Evolutionary conservation across 1,139 yeast genomes (phyloP), one percentile per base, ranked within the genome.

Genomic region (Nakaseomyces uthaithaninus): DNA sequence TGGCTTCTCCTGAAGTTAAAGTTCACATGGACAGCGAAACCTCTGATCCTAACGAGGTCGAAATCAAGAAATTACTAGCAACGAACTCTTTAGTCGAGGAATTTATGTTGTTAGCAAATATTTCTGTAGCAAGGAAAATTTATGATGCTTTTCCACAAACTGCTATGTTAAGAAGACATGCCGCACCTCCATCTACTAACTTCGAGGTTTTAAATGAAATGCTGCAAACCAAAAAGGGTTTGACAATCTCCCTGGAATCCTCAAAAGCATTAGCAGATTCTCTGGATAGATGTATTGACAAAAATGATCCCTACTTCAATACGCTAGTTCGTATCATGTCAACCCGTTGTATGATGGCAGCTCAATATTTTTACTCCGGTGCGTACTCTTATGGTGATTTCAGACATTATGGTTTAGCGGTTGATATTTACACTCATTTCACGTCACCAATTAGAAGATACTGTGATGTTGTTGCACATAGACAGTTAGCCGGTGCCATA

Each of bases 271-370:
- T 93, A 38, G 98, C 98, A 1, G 96, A 87, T 57, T 87, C 97
- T 15, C 70, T 93, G 42, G 98, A 93, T 58, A 72, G 84, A 46
- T 86, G 95, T 63, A 75, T 68, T 25, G 97, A 91, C 60, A 74
- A 79, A 18, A 58, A 74, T 0, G 98, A 91, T 60, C 82, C 89
- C 5, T 93, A 86, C 57, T 87, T 93, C 72, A 93, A 93, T 64
- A 91, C 97, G 0, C 71, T 93, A 54, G 73, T 91, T 8, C 80
- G 99, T 64, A 91, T 93, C 49, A 83, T 91, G 95, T 93, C 97
- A 5, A 93, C 99, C 0, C 75, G 99, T 57, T 91, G 98, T 66
- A 93, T 93, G 98, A 85, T 87, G 83, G 95, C 98, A 2, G 99
- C 99, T 1, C 97, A 91, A 57, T 93, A 93, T 60, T 93, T 93